A percentile compares a stretch with the other conserved stretches of the same genome.
Conservation (phyloP, 164 flowering plant species). For the Stephania yunnanensis region DNA sequence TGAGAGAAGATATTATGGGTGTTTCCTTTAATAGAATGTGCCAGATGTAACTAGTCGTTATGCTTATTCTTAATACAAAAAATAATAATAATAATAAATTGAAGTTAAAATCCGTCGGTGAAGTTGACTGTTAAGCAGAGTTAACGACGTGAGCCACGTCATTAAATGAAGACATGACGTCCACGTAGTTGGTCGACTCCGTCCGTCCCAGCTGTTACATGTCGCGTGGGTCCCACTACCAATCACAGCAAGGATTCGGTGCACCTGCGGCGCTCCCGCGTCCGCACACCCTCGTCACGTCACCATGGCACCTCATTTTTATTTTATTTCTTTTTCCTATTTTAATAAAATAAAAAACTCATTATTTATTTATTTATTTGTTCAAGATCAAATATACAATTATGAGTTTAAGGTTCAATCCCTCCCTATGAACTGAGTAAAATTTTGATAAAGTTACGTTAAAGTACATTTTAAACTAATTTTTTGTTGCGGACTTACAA, state of each 20-base stretch:
- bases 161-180: constrained; percentile 4
- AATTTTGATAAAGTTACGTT: too few species aligned
- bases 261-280: constrained; percentile 18
- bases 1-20: too few species aligned
- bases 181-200: background rate
- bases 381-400: too few species aligned
- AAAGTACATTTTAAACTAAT: too few species aligned
- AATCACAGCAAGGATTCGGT: background rate
- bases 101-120: background rate
- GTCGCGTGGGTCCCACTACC: background rate
- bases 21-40: too few species aligned
- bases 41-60: too few species aligned
- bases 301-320: constrained; percentile 9
- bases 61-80: too few species aligned
- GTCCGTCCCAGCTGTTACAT: background rate
- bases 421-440: too few species aligned
- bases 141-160: background rate
- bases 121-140: background rate
- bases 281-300: constrained; percentile 3
- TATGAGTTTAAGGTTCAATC: too few species aligned
- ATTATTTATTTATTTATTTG: background rate
- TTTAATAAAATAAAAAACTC: background rate
- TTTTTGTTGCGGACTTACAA: too few species aligned
- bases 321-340: background rate
- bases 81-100: too few species aligned